These are phyloP conservation scores for Malania oleifera DNA, from an alignment of 164 flowering plant genomes.

Conservation along the genomic window DNA sequence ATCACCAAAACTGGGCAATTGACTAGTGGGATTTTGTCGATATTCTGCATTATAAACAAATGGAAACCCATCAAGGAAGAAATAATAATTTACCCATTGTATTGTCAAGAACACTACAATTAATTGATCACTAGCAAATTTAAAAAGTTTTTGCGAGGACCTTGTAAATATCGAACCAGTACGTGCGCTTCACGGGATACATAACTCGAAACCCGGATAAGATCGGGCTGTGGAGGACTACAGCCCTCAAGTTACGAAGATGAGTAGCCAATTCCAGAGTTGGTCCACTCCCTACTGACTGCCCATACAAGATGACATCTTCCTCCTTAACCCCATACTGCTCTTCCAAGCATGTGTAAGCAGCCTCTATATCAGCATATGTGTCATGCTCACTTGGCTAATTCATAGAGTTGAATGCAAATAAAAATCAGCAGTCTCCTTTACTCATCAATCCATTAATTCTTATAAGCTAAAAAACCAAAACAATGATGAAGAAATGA, in stretches of 20 bases:
- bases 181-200: neutral
- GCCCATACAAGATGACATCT: neutral
- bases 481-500: too few species aligned
- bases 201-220: neutral
- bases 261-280: neutral
- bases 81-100: too few species aligned
- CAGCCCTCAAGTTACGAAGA: neutral
- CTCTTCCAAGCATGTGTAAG: neutral
- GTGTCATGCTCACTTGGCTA: constrained; percentile 3
- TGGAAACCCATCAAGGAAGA: neutral
- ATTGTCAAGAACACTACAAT: neutral
- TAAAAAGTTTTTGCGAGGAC: neutral
- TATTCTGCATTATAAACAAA: neutral
- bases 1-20: neutral
- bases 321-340: neutral
- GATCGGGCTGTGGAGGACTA: neutral
- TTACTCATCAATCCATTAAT: too few species aligned
- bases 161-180: neutral
- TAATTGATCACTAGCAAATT: neutral
- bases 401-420: neutral
- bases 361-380: constrained; percentile 4
- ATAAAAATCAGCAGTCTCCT: too few species aligned
- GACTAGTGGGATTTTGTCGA: constrained; percentile 1
- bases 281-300: constrained; percentile 1
- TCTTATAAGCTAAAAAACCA: too few species aligned